Base-by-base conservation (phyloP, 805 yeast genomes). In the Suhomyces xylopsoci region DNA sequence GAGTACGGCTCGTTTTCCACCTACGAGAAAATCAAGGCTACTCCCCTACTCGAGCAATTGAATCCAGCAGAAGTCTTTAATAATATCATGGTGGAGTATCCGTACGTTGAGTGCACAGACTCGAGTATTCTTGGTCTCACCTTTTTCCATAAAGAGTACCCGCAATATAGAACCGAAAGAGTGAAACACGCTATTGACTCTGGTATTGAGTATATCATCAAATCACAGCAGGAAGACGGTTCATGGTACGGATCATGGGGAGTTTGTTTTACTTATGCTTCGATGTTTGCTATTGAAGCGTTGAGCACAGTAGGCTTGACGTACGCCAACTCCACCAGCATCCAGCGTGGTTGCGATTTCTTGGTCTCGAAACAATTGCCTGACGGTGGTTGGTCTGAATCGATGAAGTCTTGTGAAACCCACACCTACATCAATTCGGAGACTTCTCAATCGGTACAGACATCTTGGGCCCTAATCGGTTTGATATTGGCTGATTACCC, bases 211-310 rank as follows among this genome's bases (percentile, higher is more conserved):
- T 94, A 87, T 62, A 88, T 94, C 44, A 81, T 80, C 48, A 68
- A 74, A 2, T 81, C 81, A 2, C 99, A 94, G 68, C 74, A 77
- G 44, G 44, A 54, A 6, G 97, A 94, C 68, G 99, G 99, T 0
- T 85, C 96, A 12, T 94, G 98, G 98, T 96, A 92, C 67, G 99
- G 99, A 1, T 84, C 90, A 41, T 94, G 99, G 99, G 99, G 99
- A 36, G 85, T 94, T 5, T 94, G 99, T 66, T 91, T 79, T 65
- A 89, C 97, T 0, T 94, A 94, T 68, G 98, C 98, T 0, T 88
- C 91, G 1, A 94, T 94, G 99, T 94, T 94, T 80, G 99, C 99
- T 0, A 69, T 94, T 26, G 99, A 94, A 61, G 98, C 98, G 0
- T 76, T 94, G 47, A 75, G 82, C 25, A 81, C 93, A 3, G 86